A percentile compares a stretch with the other conserved stretches of the same genome.
phyloP scores from a whole-genome alignment of 2,329 filamentous ascomycete genomes.

The Alternaria infectoria region DNA sequence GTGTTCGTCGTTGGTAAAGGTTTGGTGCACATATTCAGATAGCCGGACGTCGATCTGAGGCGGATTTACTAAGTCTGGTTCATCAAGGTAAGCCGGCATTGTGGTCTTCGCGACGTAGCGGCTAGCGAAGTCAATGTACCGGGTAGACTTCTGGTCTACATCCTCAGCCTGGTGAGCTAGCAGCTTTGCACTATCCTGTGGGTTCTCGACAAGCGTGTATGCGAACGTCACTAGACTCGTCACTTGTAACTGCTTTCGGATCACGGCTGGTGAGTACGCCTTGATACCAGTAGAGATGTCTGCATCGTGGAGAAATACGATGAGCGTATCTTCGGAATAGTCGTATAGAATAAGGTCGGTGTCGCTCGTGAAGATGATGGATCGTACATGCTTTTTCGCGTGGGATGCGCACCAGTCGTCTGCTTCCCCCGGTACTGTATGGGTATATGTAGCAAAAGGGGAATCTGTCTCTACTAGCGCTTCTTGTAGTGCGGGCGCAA shows the following conservation, averaged over 20 bases:
- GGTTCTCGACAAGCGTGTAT: slow-evolving; percentile 47
- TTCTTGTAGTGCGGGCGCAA: slow-evolving; percentile 80
- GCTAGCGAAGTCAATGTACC: slow-evolving; percentile 39
- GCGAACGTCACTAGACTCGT: slow-evolving; percentile 49
- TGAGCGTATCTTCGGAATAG: slow-evolving; percentile 65
- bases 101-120: slow-evolving; percentile 29
- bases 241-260: slow-evolving; percentile 56
- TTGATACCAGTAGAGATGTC: slow-evolving; percentile 48
- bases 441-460: slow-evolving; percentile 51
- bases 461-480: slow-evolving; percentile 58
- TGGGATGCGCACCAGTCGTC: slow-evolving; percentile 78
- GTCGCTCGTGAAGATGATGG: slow-evolving; percentile 78
- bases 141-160: slow-evolving; percentile 18
- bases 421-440: slow-evolving; percentile 81
- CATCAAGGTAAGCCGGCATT: slow-evolving; percentile 4
- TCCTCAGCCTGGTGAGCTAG: slow-evolving; percentile 31
- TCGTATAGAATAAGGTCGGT: slow-evolving; percentile 83
- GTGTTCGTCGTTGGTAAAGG: slow-evolving; percentile 19
- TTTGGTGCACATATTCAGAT: slow-evolving; percentile 41
- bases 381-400: slow-evolving; percentile 62
- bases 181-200: slow-evolving; percentile 36
- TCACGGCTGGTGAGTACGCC: slow-evolving; percentile 51
- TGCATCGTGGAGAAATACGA: slow-evolving; percentile 74
- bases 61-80: slow-evolving; percentile 4
- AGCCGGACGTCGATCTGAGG: slow-evolving; percentile 42